Base-by-base conservation (phyloP, 352 stramenopile genomes). In the Proteromonas lacertae region DNA sequence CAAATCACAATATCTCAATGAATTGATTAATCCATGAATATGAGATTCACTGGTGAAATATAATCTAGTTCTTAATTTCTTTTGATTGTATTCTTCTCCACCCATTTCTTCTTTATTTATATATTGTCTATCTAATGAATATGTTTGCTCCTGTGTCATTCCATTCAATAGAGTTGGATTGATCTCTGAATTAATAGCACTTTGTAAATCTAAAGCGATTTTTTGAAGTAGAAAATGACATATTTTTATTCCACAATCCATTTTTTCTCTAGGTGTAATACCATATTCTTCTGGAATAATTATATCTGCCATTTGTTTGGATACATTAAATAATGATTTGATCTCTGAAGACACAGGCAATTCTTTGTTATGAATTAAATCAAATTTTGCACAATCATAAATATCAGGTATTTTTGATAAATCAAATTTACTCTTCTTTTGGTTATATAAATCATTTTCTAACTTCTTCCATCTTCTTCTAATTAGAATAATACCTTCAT, bases 11-110 rank as follows among this genome's bases (percentile, higher is more conserved):
- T 80, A 80, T 4, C 81, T 62, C 17, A 99, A 55, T 19, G 95
- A 77, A 53, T 96, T 97, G 35, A 99, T 55, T 23, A 99, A 54
- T 18, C 78, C 79, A 53, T 97, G 82, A 38, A 99, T 60, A 56
- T 99, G 88, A 39, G 53, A 70, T 56, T 99, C 88, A 29, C 73
- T 93, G 9, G 86, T 99, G 46, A 99, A 99, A 52, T 98, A 99
- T 13, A 99, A 57, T 1, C 86, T 66, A 20, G 82, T 96, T 42
- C 87, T 73, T 37, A 99, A 83, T n/a, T n/a, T n/a, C n/a, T n/a
- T n/a, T n/a, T n/a, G n/a, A n/a, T n/a, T n/a, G n/a, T n/a, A n/a
- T n/a, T n/a, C n/a, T n/a, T n/a, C n/a, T n/a, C n/a, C n/a, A n/a
- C n/a, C n/a, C n/a, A n/a, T n/a, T n/a, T n/a, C n/a, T n/a, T n/a